Evolutionary conservation across 2,329 filamentous ascomycete genomes (phyloP).

Genomic region (Decorospora gaudefroyi): DNA sequence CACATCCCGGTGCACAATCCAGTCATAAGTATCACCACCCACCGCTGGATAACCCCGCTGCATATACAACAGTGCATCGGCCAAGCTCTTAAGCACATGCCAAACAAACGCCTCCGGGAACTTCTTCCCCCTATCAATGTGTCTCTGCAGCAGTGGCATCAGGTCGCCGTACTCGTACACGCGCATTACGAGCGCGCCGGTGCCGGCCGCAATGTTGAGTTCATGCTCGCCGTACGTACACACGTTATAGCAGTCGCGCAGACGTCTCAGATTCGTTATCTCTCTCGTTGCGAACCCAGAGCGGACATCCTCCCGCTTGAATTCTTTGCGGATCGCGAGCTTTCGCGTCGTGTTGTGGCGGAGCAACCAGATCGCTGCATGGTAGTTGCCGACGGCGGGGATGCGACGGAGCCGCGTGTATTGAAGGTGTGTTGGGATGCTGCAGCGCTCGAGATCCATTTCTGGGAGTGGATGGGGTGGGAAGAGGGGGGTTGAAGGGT

Average conservation of each 20-base stretch:
- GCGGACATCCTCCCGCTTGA: background rate
- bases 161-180: background rate
- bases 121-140: background rate
- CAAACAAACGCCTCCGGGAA: background rate
- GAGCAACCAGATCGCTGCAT: background rate
- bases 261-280: background rate
- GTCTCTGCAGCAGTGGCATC: background rate
- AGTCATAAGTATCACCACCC: background rate
- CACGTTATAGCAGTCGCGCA: background rate
- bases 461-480: background rate
- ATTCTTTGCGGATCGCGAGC: background rate
- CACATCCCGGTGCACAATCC: background rate
- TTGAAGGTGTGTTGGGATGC: background rate
- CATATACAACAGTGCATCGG: background rate
- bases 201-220: background rate
- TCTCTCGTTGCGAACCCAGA: background rate
- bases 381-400: background rate
- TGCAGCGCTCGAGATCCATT: background rate
- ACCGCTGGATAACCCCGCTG: background rate
- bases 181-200: background rate
- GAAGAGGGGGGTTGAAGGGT: too few species aligned
- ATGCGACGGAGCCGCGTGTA: background rate
- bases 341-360: background rate
- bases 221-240: background rate
- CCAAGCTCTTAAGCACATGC: background rate